Conservation (phyloP, 78 protist genomes). For the slime mould (Dictyostelium discoideum) region dicty_2.7 NC_007090.3:2759501-2760000, state of each 20-base stretch:
- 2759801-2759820: slow-evolving; percentile 14
- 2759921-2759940: slow-evolving; percentile 3
- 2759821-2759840: slow-evolving; percentile 38
- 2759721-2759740: slow-evolving; percentile 59
- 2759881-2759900: slow-evolving; percentile 89
- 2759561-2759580: neutral
- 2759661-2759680: slow-evolving; percentile 70
- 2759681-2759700: slow-evolving; percentile 64
- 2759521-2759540: too few relatives aligned
- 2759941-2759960: slow-evolving; percentile 86
- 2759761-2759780: slow-evolving; percentile 61
- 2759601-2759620: neutral
- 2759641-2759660: slow-evolving; percentile 70
- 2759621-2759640: neutral
- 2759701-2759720: slow-evolving; percentile 33
- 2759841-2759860: slow-evolving; percentile 79
- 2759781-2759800: slow-evolving; percentile 58
- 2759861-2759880: slow-evolving; percentile 91
- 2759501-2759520: too few relatives aligned
- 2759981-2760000: slow-evolving; percentile 87
- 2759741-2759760: slow-evolving; percentile 6
- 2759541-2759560: neutral
- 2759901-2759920: slow-evolving; percentile 76
- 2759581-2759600: neutral
- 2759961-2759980: slow-evolving; percentile 89